Conservation (phyloP, 345 rosid species). For the Zanthoxylum bungeanum region DNA sequence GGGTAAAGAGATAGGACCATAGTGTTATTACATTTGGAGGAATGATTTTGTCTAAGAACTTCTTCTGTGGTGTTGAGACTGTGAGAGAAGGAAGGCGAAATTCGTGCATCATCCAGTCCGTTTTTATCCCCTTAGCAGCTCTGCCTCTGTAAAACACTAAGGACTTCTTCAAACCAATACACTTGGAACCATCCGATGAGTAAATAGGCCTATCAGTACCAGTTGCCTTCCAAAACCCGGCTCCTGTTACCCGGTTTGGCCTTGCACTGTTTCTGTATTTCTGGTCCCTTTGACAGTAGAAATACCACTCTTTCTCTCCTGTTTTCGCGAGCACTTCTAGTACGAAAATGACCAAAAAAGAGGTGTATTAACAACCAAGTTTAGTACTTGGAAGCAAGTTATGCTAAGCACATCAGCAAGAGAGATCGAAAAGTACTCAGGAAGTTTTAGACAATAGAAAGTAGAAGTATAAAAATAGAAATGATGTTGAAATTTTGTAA, state of each 20-base stretch:
- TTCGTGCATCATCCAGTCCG: slow-evolving; percentile 99
- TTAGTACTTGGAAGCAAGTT: not conserved
- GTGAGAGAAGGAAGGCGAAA: slow-evolving; percentile 76
- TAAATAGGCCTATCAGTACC: slow-evolving; percentile 97
- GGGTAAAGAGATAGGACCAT: not conserved
- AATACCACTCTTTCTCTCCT: slow-evolving; percentile 96
- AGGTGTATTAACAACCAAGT: not conserved
- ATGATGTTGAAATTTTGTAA: slow-evolving; percentile 14
- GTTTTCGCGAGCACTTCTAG: slow-evolving; percentile 57
- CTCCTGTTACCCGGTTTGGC: slow-evolving; percentile 91
- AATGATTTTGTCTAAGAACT: slow-evolving; percentile 52
- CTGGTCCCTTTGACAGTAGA: slow-evolving; percentile 86
- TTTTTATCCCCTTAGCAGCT: slow-evolving; percentile 90
- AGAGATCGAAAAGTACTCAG: too few species aligned
- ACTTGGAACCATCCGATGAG: slow-evolving; percentile 63
- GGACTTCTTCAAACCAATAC: slow-evolving; percentile 92
- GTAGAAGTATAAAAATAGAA: not conserved
- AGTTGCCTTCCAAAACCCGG: slow-evolving; percentile 96
- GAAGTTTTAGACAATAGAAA: too few species aligned
- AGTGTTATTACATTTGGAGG: slow-evolving; percentile 54
- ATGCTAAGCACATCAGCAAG: too few species aligned
- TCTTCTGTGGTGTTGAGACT: slow-evolving; percentile 49
- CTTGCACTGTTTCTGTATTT: slow-evolving; percentile 89
- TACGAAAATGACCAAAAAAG: not conserved
- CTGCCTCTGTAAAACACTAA: slow-evolving; percentile 89